Evolutionary conservation across 768 basidiomycete genomes (phyloP).

Genomic region (Nidularia pulvinata): DNA sequence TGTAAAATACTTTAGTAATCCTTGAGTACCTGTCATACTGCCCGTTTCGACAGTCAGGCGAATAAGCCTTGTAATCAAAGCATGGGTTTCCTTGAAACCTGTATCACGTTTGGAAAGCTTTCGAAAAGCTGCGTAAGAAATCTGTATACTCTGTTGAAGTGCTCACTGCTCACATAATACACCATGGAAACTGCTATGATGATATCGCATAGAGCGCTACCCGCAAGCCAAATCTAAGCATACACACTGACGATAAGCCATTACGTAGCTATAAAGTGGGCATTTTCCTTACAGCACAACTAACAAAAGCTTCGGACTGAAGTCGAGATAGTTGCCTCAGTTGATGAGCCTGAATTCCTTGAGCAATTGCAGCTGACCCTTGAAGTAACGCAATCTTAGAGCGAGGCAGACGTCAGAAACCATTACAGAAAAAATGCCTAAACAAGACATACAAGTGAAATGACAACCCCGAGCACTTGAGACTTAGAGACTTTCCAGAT

Average conservation of each 20-base stretch:
- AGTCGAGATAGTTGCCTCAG: too few species aligned
- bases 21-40: too few species aligned
- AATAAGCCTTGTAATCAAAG: too few species aligned
- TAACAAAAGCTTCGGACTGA: background rate
- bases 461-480: too few species aligned
- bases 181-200: conserved; percentile 21
- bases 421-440: too few species aligned
- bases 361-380: background rate
- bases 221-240: conserved; percentile 10
- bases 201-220: conserved; percentile 20
- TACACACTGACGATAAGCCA: background rate
- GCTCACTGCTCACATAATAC: conserved; percentile 14
- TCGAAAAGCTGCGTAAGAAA: background rate
- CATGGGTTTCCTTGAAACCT: too few species aligned
- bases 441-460: too few species aligned
- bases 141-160: too few species aligned
- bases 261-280: background rate
- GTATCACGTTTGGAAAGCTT: too few species aligned
- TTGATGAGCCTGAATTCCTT: background rate
- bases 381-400: background rate
- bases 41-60: too few species aligned
- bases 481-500: conserved; percentile 2
- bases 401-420: too few species aligned
- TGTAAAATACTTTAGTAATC: background rate
- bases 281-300: background rate